phyloP scores from a whole-genome alignment of 2,329 filamentous ascomycete genomes.

The Albifimbria verrucaria region DNA sequence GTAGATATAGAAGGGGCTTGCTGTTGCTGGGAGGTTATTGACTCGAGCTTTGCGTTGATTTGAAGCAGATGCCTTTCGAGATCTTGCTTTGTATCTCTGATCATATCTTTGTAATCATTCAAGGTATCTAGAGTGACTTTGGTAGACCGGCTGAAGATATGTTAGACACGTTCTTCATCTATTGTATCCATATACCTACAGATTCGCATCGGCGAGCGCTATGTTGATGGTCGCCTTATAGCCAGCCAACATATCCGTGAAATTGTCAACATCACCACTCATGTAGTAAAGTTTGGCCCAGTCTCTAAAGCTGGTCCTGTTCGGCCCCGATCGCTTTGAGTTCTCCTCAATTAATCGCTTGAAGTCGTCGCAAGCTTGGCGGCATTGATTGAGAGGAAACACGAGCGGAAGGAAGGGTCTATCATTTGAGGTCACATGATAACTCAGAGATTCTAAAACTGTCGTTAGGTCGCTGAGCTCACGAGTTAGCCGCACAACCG shows the following conservation, averaged over 20 bases:
- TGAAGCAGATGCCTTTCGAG: conserved; percentile 7
- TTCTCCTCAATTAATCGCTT: not conserved
- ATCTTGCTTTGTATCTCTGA: conserved; percentile 15
- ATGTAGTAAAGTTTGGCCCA: conserved; percentile 42
- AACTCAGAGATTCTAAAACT: conserved; percentile 6
- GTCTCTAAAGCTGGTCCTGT: conserved; percentile 37
- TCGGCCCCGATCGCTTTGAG: conserved; percentile 3
- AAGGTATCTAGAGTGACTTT: conserved; percentile 13
- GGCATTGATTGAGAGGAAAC: conserved; percentile 36
- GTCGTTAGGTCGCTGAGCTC: conserved; percentile 8
- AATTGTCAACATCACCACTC: conserved; percentile 38
- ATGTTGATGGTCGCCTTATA: conserved; percentile 31
- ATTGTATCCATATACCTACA: conserved; percentile 11
- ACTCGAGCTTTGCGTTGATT: conserved; percentile 6
- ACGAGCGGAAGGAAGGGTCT: conserved; percentile 12
- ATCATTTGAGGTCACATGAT: conserved; percentile 1
- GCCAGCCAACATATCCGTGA: conserved; percentile 33
- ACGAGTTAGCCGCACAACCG: conserved; percentile 8
- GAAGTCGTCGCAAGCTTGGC: conserved; percentile 39
- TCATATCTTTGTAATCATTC: conserved; percentile 16
- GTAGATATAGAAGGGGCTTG: not conserved
- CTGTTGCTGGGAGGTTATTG: not conserved
- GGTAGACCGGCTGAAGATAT: conserved; percentile 2
- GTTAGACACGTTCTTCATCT: conserved; percentile 4
- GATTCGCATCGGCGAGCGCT: conserved; percentile 15